Percentiles rank a stretch among this genome's conserved stretches.
Evolutionary conservation across 2,329 filamentous ascomycete genomes (phyloP).

Genomic region (Claviceps spartinae): DNA sequence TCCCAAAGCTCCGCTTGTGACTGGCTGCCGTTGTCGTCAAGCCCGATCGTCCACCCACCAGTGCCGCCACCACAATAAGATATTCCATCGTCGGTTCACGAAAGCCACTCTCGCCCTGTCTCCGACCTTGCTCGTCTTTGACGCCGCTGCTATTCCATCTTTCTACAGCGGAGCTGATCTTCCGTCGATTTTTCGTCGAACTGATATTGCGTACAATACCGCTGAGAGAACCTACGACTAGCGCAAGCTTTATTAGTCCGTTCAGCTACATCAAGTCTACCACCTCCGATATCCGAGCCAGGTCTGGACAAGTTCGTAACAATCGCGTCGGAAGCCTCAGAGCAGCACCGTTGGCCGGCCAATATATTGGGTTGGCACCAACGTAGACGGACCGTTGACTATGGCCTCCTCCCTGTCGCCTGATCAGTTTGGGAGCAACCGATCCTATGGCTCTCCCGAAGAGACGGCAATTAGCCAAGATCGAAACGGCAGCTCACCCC

Average conservation of each 20-base stretch:
- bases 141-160: background rate
- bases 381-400: background rate
- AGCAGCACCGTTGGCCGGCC: background rate
- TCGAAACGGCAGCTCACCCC: conserved; percentile 25
- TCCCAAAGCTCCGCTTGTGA: background rate
- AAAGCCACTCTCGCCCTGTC: background rate
- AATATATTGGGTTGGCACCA: background rate
- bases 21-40: background rate
- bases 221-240: background rate
- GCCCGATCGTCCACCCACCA: background rate
- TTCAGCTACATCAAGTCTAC: background rate
- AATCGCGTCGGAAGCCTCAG: background rate
- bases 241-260: background rate
- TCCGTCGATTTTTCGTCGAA: too few species aligned
- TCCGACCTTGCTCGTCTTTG: background rate
- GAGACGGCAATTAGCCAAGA: conserved; percentile 19
- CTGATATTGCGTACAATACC: background rate
- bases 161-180: too few species aligned
- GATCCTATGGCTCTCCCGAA: conserved; percentile 14
- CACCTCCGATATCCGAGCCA: background rate
- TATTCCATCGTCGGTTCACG: background rate
- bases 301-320: background rate
- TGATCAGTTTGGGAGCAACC: conserved; percentile 17
- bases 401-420: conserved; percentile 31
- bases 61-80: background rate